These are phyloP conservation scores for Globisporangium spinosum DNA, from an alignment of 352 stramenopile genomes.

Conservation along the genomic window DNA sequence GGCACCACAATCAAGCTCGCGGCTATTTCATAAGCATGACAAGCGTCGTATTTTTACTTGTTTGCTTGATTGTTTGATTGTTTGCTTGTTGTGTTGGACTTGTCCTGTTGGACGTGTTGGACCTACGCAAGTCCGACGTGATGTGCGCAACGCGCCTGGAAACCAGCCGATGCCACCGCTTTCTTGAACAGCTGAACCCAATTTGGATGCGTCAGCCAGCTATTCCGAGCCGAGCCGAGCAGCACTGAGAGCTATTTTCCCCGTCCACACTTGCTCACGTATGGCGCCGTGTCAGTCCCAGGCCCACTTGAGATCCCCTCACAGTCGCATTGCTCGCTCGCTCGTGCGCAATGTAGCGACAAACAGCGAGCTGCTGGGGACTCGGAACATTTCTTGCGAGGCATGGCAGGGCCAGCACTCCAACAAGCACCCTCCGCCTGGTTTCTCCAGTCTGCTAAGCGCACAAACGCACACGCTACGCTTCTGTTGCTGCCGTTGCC, in stretches of 20 bases:
- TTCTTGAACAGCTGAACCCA: not conserved
- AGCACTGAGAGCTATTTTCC: not conserved
- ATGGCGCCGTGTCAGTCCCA: not conserved
- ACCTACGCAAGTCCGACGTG: not conserved
- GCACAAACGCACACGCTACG: too few relatives aligned
- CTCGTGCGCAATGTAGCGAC: not conserved
- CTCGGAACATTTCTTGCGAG: not conserved
- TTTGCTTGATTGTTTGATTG: not conserved
- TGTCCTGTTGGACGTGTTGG: not conserved
- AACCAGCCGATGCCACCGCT: not conserved
- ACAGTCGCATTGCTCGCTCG: not conserved
- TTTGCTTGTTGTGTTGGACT: not conserved
- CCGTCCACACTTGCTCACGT: not conserved
- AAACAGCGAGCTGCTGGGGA: not conserved
- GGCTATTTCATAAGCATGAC: not conserved
- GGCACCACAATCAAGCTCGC: too few relatives aligned
- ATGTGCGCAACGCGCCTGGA: not conserved
- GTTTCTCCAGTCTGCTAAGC: slow-evolving; percentile 1
- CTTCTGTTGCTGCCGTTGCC: too few relatives aligned
- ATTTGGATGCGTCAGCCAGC: not conserved
- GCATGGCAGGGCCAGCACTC: not conserved
- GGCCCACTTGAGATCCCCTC: not conserved
- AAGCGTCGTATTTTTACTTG: not conserved
- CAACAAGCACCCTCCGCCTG: not conserved
- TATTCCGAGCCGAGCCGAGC: not conserved